Evolutionary conservation across 805 yeast species (phyloP).

Genomic region (Starmera pachycereana): DNA sequence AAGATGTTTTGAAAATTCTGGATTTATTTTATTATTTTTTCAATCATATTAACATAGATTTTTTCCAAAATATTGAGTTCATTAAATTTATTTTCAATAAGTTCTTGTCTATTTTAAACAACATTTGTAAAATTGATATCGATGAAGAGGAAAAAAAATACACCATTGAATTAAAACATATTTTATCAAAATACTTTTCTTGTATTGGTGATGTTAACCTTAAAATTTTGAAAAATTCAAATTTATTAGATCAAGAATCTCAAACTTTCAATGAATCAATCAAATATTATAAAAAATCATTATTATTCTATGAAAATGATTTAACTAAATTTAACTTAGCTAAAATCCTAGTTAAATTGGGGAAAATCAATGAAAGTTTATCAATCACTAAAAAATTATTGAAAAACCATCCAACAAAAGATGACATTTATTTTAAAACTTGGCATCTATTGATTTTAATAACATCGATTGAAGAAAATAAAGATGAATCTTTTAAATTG

Average conservation of each 20-base stretch:
- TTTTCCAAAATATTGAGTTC: constrained; percentile 6
- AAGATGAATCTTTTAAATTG: constrained; percentile 44
- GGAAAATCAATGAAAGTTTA: constrained; percentile 32
- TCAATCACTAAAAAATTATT: constrained; percentile 36
- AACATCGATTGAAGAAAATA: constrained; percentile 51
- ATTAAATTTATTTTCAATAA: neutral
- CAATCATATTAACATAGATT: neutral
- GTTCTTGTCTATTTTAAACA: neutral
- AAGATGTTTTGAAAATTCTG: constrained; percentile 4
- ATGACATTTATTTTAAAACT: constrained; percentile 46
- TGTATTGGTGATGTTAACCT: neutral
- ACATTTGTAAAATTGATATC: too few species aligned
- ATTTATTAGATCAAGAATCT: neutral
- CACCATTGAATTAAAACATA: neutral
- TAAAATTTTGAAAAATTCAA: constrained; percentile 3
- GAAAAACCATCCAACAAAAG: constrained; percentile 24
- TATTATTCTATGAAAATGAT: constrained; percentile 6
- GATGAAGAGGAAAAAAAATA: too few species aligned
- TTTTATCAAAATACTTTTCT: constrained; percentile 2
- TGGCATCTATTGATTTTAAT: constrained; percentile 62
- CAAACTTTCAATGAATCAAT: neutral
- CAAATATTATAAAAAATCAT: constrained; percentile 8
- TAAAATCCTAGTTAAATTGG: constrained; percentile 32
- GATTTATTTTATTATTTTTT: constrained; percentile 6
- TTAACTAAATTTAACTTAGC: constrained; percentile 32